Base-by-base conservation (phyloP, 192 early-diverging fungal species). In the Spizellomyces sp. region DNA sequence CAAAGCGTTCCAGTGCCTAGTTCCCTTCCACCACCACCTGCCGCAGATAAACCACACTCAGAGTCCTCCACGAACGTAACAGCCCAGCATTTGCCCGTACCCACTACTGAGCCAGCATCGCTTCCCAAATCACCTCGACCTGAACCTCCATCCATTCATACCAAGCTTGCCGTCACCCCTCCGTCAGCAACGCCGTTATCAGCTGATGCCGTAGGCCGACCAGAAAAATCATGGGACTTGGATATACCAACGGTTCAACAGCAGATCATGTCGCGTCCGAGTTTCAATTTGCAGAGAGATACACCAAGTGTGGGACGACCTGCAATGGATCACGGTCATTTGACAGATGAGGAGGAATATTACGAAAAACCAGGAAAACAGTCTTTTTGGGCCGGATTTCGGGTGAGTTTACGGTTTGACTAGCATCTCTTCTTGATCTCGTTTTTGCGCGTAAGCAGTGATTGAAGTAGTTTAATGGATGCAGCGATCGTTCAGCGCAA, bases 401-500 rank as follows among this genome's bases (percentile, higher is more conserved):
- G 50, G 14, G 17, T 36, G 27, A 36, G 27, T 36, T 36, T 36
- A 36, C 27, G 0, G 27, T 36, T 36, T 36, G 27, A 36, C 3
- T 36, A 36, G 27, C 27, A 36, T 2, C 27, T 36, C 27, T 36
- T 36, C 27, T 36, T 36, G 27, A 36, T 36, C 27, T 2, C 27
- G 27, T 36, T 36, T 36, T 36, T 0, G 27, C 27, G 27, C 27
- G 3, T 36, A 36, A 36, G 27, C 27, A 36, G 27, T 36, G 27
- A 3, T 36, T 36, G 3, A 36, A 36, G 27, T 36, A 3, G 27
- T 36, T 36, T 36, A 36, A 36, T 36, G 27, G 27, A 36, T 57
- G 17, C 55, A 68, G 66, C 27, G 58, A n/a, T 70, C 68, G 8
- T 45, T 70, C 58, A 61, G 68, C 47, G 55, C 42, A 9, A 70